Percentiles rank a stretch among this genome's conserved stretches.
phyloP scores from a whole-genome alignment of 768 basidiomycete species.

The Rhizopogon vulgaris region DNA sequence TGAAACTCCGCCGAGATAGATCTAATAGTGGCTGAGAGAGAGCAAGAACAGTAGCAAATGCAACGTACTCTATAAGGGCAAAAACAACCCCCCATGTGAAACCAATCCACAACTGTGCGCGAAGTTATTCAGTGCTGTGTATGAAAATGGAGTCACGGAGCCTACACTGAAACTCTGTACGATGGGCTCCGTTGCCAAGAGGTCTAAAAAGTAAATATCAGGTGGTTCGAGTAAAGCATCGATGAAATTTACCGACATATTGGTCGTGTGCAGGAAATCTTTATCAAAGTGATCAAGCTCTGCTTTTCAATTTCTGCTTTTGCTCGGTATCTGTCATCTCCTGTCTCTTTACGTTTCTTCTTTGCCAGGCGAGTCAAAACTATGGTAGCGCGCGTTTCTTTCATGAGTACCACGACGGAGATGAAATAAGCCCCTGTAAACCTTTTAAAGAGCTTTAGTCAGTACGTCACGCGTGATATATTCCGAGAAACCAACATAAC shows the following conservation, averaged over 20 bases:
- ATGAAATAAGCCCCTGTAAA: slow-evolving; percentile 43
- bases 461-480: background rate
- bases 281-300: slow-evolving; percentile 49
- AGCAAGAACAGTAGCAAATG: background rate
- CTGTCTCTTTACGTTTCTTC: slow-evolving; percentile 57
- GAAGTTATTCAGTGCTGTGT: slow-evolving; percentile 3
- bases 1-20: slow-evolving; percentile 48
- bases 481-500: slow-evolving; percentile 37
- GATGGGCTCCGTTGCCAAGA: slow-evolving; percentile 45
- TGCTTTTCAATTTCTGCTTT: slow-evolving; percentile 58
- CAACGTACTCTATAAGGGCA: slow-evolving; percentile 46
- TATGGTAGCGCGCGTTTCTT: slow-evolving; percentile 66
- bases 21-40: slow-evolving; percentile 19
- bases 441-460: slow-evolving; percentile 30
- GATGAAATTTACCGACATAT: slow-evolving; percentile 41
- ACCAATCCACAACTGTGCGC: slow-evolving; percentile 49
- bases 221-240: background rate
- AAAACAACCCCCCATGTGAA: slow-evolving; percentile 73
- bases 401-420: slow-evolving; percentile 46
- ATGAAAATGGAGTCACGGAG: background rate
- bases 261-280: slow-evolving; percentile 60
- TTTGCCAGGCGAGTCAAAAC: slow-evolving; percentile 58
- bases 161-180: slow-evolving; percentile 64
- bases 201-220: slow-evolving; percentile 1
- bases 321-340: slow-evolving; percentile 54